Conservation (phyloP, 768 basidiomycete species). For the Tylopilus plumbeoviolaceoides region DNA sequence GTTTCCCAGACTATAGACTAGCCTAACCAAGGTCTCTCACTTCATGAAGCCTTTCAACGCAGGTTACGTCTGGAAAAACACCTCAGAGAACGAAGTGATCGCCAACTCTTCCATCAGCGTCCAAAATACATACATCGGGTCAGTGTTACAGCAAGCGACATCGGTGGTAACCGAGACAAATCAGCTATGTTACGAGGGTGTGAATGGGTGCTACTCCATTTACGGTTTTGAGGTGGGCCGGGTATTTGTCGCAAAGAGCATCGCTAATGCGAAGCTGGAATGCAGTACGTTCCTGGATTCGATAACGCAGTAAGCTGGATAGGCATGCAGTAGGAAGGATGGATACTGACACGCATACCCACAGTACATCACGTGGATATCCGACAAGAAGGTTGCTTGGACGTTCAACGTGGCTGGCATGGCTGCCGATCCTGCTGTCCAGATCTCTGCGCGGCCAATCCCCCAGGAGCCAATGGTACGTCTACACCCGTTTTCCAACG, state of each 20-base stretch:
- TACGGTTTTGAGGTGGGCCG: slow-evolving; percentile 73
- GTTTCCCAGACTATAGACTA: background rate
- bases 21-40: background rate
- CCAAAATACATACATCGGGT: slow-evolving; percentile 66
- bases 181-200: slow-evolving; percentile 63
- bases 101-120: slow-evolving; percentile 47
- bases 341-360: background rate
- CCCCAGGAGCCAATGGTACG: slow-evolving; percentile 85
- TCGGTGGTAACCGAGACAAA: slow-evolving; percentile 69
- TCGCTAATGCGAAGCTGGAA: background rate
- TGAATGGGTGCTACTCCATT: slow-evolving; percentile 56
- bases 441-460: slow-evolving; percentile 66
- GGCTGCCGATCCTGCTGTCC: slow-evolving; percentile 51
- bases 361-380: slow-evolving; percentile 85
- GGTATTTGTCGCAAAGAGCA: background rate
- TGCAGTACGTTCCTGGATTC: slow-evolving; percentile 49
- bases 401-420: slow-evolving; percentile 67
- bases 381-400: slow-evolving; percentile 66
- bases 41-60: slow-evolving; percentile 65
- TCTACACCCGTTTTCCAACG: background rate
- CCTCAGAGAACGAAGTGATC: slow-evolving; percentile 55
- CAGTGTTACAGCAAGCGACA: slow-evolving; percentile 72
- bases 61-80: slow-evolving; percentile 65
- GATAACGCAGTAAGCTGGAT: slow-evolving; percentile 51
- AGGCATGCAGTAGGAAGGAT: background rate